phyloP scores from a whole-genome alignment of 1,284 basidiomycete species.

The Bondarzewia mesenterica region DNA sequence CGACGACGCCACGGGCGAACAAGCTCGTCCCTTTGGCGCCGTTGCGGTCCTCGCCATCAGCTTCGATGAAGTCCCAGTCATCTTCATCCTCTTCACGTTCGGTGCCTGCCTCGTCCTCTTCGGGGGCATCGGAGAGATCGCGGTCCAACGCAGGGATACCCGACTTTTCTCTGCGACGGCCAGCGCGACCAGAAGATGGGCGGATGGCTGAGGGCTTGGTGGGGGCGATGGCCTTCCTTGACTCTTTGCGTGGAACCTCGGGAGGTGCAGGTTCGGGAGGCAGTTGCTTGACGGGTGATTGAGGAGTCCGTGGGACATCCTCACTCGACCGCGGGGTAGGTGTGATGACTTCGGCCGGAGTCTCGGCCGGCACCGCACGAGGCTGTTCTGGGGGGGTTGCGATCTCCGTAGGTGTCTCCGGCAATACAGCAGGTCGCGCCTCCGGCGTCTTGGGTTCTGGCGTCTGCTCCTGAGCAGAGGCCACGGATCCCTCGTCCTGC shows the following conservation, averaged over 20 bases:
- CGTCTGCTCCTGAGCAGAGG: slow-evolving; percentile 25
- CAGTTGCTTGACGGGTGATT: slow-evolving; percentile 1
- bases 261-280: slow-evolving; percentile 3
- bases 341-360: background rate
- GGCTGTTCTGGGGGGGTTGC: slow-evolving; percentile 1
- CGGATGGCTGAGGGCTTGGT: slow-evolving; percentile 53
- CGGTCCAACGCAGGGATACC: slow-evolving; percentile 70
- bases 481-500: slow-evolving; percentile 11
- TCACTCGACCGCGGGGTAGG: background rate
- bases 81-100: slow-evolving; percentile 60
- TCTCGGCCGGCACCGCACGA: background rate
- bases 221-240: slow-evolving; percentile 35
- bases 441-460: slow-evolving; percentile 69
- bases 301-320: background rate
- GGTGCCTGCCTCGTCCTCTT: slow-evolving; percentile 44
- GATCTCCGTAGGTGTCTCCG: slow-evolving; percentile 21
- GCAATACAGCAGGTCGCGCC: slow-evolving; percentile 42
- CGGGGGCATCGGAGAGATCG: slow-evolving; percentile 48
- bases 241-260: slow-evolving; percentile 18
- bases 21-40: slow-evolving; percentile 68
- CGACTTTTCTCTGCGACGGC: slow-evolving; percentile 59
- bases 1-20: slow-evolving; percentile 78
- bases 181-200: background rate
- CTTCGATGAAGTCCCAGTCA: slow-evolving; percentile 84
- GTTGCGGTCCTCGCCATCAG: slow-evolving; percentile 59